These are phyloP conservation scores for Botryotinia globosa DNA, from an alignment of 2,329 filamentous ascomycete species.

Conservation along the genomic window DNA sequence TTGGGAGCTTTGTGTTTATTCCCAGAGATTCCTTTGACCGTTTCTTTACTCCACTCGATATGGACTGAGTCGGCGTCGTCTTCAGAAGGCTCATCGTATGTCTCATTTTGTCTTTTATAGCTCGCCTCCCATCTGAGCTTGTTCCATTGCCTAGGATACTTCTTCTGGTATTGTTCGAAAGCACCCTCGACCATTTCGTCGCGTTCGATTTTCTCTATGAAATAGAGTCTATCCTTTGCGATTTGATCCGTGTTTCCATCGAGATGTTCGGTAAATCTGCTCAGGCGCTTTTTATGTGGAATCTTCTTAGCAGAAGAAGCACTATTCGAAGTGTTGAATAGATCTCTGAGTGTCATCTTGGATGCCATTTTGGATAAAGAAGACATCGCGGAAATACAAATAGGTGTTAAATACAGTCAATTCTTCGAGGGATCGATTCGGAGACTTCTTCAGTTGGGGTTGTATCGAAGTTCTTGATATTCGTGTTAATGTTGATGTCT, in stretches of 20 bases:
- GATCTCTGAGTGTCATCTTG: neutral
- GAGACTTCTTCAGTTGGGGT: neutral
- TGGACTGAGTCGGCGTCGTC: neutral
- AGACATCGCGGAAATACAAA: neutral
- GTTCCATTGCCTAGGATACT: neutral
- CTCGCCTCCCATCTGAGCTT: neutral
- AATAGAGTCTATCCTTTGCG: neutral
- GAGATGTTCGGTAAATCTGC: neutral
- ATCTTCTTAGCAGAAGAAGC: neutral
- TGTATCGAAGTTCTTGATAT: neutral
- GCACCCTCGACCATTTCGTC: neutral
- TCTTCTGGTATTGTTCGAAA: neutral
- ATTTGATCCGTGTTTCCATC: neutral
- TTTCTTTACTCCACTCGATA: neutral
- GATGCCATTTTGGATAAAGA: neutral
- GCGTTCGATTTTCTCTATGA: neutral
- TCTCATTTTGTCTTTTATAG: fast-evolving
- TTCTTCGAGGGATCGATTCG: fast-evolving
- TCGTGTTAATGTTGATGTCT: neutral
- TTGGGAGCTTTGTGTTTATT: fast-evolving
- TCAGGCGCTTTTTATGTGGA: too few species aligned
- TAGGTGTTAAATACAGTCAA: fast-evolving
- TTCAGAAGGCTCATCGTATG: neutral
- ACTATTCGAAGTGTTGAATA: neutral
- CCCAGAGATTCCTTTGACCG: fast-evolving